Evolutionary conservation across 192 early-diverging fungal species (phyloP).

Genomic region (Kappamyces sp.): DNA sequence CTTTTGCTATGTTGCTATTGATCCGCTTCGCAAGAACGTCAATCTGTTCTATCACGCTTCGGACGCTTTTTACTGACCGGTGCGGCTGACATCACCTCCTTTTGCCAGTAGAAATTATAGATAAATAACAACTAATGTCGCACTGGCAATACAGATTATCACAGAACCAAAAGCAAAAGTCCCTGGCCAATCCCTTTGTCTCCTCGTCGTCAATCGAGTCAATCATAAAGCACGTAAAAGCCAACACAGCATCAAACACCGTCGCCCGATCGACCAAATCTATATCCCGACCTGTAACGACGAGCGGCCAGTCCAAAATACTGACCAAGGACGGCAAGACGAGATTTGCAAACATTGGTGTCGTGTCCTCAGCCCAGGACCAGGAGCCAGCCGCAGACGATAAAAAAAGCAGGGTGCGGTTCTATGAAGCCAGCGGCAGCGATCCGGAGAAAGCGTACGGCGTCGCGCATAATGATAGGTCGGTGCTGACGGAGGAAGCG

Average conservation of each 20-base stretch:
- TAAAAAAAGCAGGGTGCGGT: no score
- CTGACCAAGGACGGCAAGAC: no score
- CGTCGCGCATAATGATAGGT: no score
- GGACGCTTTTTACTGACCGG: constrained; percentile 32
- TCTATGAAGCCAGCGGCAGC: no score
- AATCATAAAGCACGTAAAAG: constrained; percentile 13
- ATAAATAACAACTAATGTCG: not conserved
- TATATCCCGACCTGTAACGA: no score
- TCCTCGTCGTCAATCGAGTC: constrained; percentile 12
- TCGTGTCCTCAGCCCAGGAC: no score
- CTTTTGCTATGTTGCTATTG: constrained; percentile 45
- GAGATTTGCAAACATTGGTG: no score
- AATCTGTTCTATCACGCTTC: constrained; percentile 51
- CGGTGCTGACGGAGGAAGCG: constrained; percentile 5
- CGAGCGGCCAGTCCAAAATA: no score
- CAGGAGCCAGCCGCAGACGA: no score
- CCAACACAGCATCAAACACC: constrained; percentile 4
- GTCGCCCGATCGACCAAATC: no score
- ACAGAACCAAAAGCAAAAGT: constrained; percentile 1
- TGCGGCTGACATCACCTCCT: not conserved
- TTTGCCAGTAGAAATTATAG: constrained; percentile 6
- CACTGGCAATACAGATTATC: constrained; percentile 13
- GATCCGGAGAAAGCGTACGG: no score
- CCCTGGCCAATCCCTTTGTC: constrained; percentile 5
- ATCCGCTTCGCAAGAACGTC: constrained; percentile 35